These are phyloP conservation scores for Mariannaea sp. DNA, from an alignment of 2,329 filamentous ascomycete species.

Conservation along the genomic window DNA sequence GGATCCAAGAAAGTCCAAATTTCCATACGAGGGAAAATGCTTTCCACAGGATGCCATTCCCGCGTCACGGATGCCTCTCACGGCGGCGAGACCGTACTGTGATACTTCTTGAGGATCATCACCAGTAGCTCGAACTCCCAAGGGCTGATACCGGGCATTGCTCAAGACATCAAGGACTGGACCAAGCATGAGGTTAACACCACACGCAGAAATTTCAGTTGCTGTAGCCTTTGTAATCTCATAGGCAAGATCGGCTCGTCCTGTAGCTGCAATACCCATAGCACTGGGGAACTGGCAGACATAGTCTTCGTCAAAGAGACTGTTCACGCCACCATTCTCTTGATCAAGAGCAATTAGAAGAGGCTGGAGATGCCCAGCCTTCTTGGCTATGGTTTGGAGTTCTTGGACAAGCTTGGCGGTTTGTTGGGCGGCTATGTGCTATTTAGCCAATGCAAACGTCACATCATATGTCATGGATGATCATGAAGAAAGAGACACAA, in stretches of 20 bases:
- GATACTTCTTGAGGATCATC: slow-evolving; percentile 96
- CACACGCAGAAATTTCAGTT: slow-evolving; percentile 88
- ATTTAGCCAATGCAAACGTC: slow-evolving; percentile 22
- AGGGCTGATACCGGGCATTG: slow-evolving; percentile 86
- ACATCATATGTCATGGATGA: not conserved
- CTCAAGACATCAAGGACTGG: slow-evolving; percentile 93
- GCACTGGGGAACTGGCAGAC: slow-evolving; percentile 96
- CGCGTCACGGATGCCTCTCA: slow-evolving; percentile 91
- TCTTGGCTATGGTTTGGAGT: slow-evolving; percentile 87
- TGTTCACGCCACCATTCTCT: slow-evolving; percentile 98
- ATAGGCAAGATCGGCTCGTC: slow-evolving; percentile 82
- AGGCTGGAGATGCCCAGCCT: slow-evolving; percentile 87
- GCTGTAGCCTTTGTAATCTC: slow-evolving; percentile 92
- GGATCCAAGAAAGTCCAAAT: slow-evolving; percentile 89
- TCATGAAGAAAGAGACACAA: no score
- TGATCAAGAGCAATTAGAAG: slow-evolving; percentile 92
- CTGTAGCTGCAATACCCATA: slow-evolving; percentile 95
- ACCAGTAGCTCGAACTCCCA: slow-evolving; percentile 86
- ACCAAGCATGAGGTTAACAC: slow-evolving; percentile 93
- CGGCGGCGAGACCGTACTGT: slow-evolving; percentile 85
- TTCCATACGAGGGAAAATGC: slow-evolving; percentile 95
- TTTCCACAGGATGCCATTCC: slow-evolving; percentile 90
- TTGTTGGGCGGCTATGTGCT: slow-evolving; percentile 80
- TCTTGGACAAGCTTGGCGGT: slow-evolving; percentile 88
- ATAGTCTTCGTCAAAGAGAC: slow-evolving; percentile 92